Evolutionary conservation across 2,329 filamentous ascomycete species (phyloP).

Genomic region (Xylaria sp.): DNA sequence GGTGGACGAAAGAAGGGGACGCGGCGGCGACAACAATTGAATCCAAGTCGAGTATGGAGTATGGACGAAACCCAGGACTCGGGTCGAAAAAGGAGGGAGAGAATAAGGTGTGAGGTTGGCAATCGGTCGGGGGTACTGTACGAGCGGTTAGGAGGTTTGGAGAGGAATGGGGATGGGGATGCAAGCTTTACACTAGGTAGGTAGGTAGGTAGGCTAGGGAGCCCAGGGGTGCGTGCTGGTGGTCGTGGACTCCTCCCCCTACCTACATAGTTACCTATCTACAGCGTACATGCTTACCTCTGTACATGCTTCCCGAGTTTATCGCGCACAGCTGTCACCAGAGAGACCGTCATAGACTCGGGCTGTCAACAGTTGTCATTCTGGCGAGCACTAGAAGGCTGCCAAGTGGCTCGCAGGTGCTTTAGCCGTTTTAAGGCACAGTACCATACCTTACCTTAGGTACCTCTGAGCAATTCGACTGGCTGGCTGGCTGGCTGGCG

Average conservation of each 20-base stretch:
- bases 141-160: conserved; percentile 44
- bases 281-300: neutral
- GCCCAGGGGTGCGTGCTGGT: neutral
- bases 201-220: conserved; percentile 18
- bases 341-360: too few species aligned
- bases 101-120: conserved; percentile 49
- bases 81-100: conserved; percentile 41
- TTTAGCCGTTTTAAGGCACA: neutral
- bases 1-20: conserved; percentile 19
- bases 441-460: neutral
- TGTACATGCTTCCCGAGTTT: neutral
- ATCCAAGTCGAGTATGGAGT: conserved; percentile 36
- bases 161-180: conserved; percentile 40
- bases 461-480: neutral
- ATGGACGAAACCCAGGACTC: conserved; percentile 46
- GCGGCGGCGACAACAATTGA: conserved; percentile 40
- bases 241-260: conserved; percentile 1
- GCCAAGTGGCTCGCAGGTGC: neutral
- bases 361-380: neutral
- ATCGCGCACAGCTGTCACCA: neutral
- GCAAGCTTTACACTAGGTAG: conserved; percentile 42
- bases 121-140: conserved; percentile 46
- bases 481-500: neutral
- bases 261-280: neutral
- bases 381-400: neutral